A percentile compares a stretch with the other conserved stretches of the same genome.
Evolutionary conservation across 177 flowering plant species (phyloP).

Genomic region (Vitis hybrid): DNA sequence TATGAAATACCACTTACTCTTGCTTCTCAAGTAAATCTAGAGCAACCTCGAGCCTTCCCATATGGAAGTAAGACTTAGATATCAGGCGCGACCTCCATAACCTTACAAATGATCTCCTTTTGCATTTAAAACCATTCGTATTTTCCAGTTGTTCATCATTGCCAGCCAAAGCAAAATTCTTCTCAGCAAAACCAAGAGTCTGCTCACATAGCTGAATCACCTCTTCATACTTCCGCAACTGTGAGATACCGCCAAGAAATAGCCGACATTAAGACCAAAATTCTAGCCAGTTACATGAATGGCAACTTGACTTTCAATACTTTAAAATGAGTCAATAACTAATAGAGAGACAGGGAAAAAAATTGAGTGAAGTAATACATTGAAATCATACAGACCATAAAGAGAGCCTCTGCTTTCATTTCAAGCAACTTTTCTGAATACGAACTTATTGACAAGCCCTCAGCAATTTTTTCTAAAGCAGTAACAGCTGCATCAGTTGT

Average conservation of each 20-base stretch:
- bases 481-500: conserved; percentile 48
- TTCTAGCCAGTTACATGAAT: not conserved
- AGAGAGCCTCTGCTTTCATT: conserved; percentile 88
- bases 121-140: conserved; percentile 25
- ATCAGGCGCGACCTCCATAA: conserved; percentile 69
- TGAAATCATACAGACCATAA: conserved; percentile 49
- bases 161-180: conserved; percentile 35
- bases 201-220: conserved; percentile 77
- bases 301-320: not conserved
- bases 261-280: not conserved
- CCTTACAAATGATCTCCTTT: conserved; percentile 24
- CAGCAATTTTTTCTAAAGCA: conserved; percentile 58
- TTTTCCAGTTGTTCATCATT: conserved; percentile 14
- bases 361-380: not conserved
- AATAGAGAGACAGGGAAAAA: not conserved
- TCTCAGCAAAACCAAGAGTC: conserved; percentile 62
- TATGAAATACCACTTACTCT: conserved; percentile 31
- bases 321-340: not conserved
- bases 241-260: conserved; percentile 22
- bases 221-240: conserved; percentile 74
- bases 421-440: conserved; percentile 73
- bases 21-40: conserved; percentile 65
- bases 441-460: conserved; percentile 63
- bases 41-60: conserved; percentile 84
- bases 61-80: conserved; percentile 62